Percentiles rank a stretch among this genome's conserved stretches.
Evolutionary conservation across 306 rosid genomes (phyloP).

Genomic region (Parietaria judaica): DNA sequence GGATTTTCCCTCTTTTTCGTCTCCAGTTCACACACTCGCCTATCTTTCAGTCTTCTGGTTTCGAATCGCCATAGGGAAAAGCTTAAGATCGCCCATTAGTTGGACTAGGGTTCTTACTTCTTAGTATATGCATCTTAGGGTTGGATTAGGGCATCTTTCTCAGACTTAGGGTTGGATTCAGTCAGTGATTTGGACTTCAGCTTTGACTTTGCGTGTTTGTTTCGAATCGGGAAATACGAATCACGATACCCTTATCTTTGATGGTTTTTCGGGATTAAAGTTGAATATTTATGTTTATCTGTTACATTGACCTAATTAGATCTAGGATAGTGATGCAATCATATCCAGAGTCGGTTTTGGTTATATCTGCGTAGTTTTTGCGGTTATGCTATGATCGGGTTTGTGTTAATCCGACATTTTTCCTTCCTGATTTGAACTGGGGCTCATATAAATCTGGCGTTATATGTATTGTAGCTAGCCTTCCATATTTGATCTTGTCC

Average conservation of each 20-base stretch:
- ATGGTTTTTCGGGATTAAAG: no score
- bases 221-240: no score
- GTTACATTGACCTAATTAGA: no score
- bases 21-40: conserved; percentile 19
- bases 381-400: no score
- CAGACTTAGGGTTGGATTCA: no score
- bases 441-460: no score
- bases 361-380: background rate
- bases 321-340: no score
- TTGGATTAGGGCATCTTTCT: no score
- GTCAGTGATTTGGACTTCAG: background rate
- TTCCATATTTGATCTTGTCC: conserved; percentile 1
- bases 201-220: background rate
- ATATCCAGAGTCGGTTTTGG: background rate
- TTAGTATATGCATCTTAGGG: background rate
- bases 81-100: conserved; percentile 5
- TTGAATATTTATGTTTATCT: no score
- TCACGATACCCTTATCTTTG: no score
- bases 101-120: background rate
- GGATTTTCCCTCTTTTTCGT: background rate
- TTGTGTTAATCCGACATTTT: no score
- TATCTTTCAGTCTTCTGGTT: conserved; percentile 11
- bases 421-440: background rate
- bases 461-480: background rate
- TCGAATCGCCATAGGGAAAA: background rate